Conservation (phyloP, 768 basidiomycete species). For the Russula dissimulans region DNA sequence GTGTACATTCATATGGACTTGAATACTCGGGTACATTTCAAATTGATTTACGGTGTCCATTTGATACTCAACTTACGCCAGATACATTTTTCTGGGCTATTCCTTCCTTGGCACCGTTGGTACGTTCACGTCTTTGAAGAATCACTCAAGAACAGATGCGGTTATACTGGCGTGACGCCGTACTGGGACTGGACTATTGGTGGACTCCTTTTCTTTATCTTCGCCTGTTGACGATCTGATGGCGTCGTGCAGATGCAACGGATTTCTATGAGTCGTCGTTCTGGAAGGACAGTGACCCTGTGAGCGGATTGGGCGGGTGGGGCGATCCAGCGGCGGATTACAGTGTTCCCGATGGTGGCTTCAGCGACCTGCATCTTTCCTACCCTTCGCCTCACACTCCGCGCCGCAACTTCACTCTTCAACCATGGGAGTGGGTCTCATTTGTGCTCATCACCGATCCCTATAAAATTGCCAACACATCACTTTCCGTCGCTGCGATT, state of each 20-base stretch:
- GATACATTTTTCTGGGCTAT: slow-evolving; percentile 23
- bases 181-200: slow-evolving; percentile 28
- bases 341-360: slow-evolving; percentile 25
- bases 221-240: neutral
- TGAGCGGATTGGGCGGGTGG: slow-evolving; percentile 25
- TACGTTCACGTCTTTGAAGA: slow-evolving; percentile 20
- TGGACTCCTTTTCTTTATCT: neutral
- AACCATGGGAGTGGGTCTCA: slow-evolving; percentile 21
- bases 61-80: neutral
- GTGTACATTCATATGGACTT: slow-evolving; percentile 25
- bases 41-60: neutral
- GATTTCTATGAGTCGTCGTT: slow-evolving; percentile 20
- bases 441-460: slow-evolving; percentile 20
- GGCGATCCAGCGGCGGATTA: slow-evolving; percentile 21
- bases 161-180: slow-evolving; percentile 20
- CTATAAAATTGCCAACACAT: slow-evolving; percentile 21
- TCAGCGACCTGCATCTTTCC: slow-evolving; percentile 23
- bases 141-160: slow-evolving; percentile 21
- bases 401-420: slow-evolving; percentile 28
- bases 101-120: slow-evolving; percentile 26
- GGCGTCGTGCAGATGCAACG: slow-evolving; percentile 17
- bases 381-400: slow-evolving; percentile 29
- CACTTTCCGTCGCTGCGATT: slow-evolving; percentile 23
- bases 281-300: slow-evolving; percentile 20
- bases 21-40: slow-evolving; percentile 13